A percentile compares a stretch with the other conserved stretches of the same genome.
Evolutionary conservation across 768 basidiomycete genomes (phyloP).

Genomic region (Scleroderma citrinum): DNA sequence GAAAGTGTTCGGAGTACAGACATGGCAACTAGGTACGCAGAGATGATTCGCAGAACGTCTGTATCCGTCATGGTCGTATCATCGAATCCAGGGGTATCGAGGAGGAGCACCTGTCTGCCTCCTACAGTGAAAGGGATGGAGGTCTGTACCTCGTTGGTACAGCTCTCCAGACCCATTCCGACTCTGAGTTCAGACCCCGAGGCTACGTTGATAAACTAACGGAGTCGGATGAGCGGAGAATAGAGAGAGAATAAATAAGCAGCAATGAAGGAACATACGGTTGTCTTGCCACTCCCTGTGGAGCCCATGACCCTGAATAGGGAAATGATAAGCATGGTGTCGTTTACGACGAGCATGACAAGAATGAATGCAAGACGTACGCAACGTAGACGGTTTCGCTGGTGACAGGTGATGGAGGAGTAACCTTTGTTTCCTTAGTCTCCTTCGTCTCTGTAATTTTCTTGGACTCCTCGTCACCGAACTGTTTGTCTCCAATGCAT

Average conservation of each 20-base stretch:
- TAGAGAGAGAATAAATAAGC: not conserved
- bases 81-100: conserved; percentile 63
- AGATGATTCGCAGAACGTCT: conserved; percentile 47
- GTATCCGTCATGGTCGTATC: conserved; percentile 46
- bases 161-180: conserved; percentile 31
- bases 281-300: conserved; percentile 32
- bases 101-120: conserved; percentile 38
- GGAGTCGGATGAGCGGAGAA: conserved; percentile 2
- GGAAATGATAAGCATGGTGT: conserved; percentile 19
- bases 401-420: not conserved
- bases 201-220: conserved; percentile 34
- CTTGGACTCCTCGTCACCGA: conserved; percentile 23
- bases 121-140: conserved; percentile 20
- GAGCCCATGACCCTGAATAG: conserved; percentile 28
- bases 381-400: conserved; percentile 24
- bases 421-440: not conserved
- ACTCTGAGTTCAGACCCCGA: conserved; percentile 28
- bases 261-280: conserved; percentile 16
- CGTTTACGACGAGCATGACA: not conserved
- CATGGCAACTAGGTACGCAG: conserved; percentile 32
- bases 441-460: not conserved
- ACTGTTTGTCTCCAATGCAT: conserved; percentile 13
- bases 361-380: conserved; percentile 14
- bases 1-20: conserved; percentile 8
- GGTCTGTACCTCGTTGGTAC: conserved; percentile 29